A percentile compares a stretch with the other conserved stretches of the same genome.
phyloP scores from a whole-genome alignment of 371 early-diverging fungal species.

The Mucor plumbeus region DNA sequence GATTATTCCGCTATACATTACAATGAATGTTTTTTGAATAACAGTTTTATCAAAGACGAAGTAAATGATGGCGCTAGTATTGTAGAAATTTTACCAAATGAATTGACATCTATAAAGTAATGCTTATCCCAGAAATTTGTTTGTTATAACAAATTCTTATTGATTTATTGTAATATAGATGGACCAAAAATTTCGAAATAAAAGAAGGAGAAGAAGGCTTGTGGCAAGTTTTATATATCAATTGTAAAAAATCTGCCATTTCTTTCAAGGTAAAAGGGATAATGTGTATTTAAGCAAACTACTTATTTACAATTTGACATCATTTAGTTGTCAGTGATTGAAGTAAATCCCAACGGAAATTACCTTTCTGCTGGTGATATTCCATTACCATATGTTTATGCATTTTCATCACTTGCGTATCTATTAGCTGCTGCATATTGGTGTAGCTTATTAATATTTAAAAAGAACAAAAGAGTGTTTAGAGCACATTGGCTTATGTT shows the following conservation, averaged over 20 bases:
- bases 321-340: conserved; percentile 46
- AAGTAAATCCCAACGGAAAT: conserved; percentile 56
- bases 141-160: neutral
- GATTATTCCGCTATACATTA: neutral
- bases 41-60: conserved; percentile 37
- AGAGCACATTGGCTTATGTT: conserved; percentile 64
- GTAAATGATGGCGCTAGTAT: conserved; percentile 35
- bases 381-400: conserved; percentile 58
- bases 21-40: conserved; percentile 35
- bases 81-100: conserved; percentile 22
- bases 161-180: conserved; percentile 24
- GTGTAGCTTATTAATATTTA: conserved; percentile 38
- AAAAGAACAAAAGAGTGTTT: conserved; percentile 46
- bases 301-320: too few relatives aligned
- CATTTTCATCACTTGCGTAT: conserved; percentile 40
- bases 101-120: neutral
- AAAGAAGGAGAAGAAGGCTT: conserved; percentile 45
- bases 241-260: conserved; percentile 44
- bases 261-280: conserved; percentile 39
- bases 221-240: conserved; percentile 56
- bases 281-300: too few relatives aligned
- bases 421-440: conserved; percentile 41
- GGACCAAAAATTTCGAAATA: conserved; percentile 34
- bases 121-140: neutral
- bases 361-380: conserved; percentile 62